A percentile compares a stretch with the other conserved stretches of the same genome.
Conservation (phyloP, 306 rosid species). For the Malus domestica region ASM211411v1 NC_041795.1:30066001-30066500, state of each 20-base stretch:
- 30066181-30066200: slow-evolving; percentile 60
- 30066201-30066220: slow-evolving; percentile 23
- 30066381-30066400: background rate
- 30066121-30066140: slow-evolving; percentile 80
- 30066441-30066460: background rate
- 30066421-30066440: background rate
- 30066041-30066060: slow-evolving; percentile 11
- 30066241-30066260: background rate
- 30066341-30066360: background rate
- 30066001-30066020: slow-evolving; percentile 2
- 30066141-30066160: slow-evolving; percentile 91
- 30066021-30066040: background rate
- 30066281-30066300: background rate
- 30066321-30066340: background rate
- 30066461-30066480: background rate
- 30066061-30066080: background rate
- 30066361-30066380: no score
- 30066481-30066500: background rate
- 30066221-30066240: slow-evolving; percentile 7
- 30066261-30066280: slow-evolving; percentile 15
- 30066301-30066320: background rate
- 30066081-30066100: background rate
- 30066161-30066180: slow-evolving; percentile 80
- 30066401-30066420: background rate
- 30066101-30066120: background rate